phyloP scores from a whole-genome alignment of 148 eudicot genomes.

The Arctostaphylos glauca region DNA sequence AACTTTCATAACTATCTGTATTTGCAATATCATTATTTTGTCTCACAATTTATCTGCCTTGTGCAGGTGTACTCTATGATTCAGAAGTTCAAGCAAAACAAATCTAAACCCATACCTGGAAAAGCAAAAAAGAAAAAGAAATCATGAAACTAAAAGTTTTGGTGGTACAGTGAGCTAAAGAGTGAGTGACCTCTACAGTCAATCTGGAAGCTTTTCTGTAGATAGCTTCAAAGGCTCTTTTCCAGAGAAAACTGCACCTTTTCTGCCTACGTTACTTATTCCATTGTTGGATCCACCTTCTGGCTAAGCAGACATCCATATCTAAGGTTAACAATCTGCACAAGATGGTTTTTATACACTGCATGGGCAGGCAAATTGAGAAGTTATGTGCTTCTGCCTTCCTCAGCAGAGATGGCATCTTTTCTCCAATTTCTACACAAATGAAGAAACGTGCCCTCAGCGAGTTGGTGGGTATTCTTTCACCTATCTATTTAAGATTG shows the following conservation, averaged over 20 bases:
- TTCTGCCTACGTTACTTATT: not conserved
- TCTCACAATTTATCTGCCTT: not conserved
- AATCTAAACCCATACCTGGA: slow-evolving; percentile 23
- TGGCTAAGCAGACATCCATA: not conserved
- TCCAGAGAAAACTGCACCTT: slow-evolving; percentile 6
- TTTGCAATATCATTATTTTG: not conserved
- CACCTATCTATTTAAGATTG: not conserved
- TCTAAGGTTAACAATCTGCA: not conserved
- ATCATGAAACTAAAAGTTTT: slow-evolving; percentile 7
- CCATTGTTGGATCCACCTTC: too few relatives aligned
- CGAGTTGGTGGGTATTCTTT: not conserved
- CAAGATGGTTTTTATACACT: not conserved
- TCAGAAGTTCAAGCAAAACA: slow-evolving; percentile 60
- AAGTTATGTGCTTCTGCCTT: not conserved
- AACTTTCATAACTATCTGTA: not conserved
- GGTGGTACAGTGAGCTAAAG: not conserved
- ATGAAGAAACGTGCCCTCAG: slow-evolving; percentile 1
- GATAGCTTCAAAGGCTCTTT: not conserved
- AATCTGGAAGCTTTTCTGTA: not conserved
- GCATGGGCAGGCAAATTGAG: not conserved
- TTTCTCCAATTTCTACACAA: slow-evolving; percentile 6
- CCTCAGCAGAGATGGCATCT: not conserved
- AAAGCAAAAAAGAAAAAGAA: slow-evolving; percentile 36
- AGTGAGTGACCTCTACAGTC: not conserved
- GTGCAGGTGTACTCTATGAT: slow-evolving; percentile 82